Evolutionary conservation across 345 rosid genomes (phyloP).

Genomic region (Reutealis trisperma): DNA sequence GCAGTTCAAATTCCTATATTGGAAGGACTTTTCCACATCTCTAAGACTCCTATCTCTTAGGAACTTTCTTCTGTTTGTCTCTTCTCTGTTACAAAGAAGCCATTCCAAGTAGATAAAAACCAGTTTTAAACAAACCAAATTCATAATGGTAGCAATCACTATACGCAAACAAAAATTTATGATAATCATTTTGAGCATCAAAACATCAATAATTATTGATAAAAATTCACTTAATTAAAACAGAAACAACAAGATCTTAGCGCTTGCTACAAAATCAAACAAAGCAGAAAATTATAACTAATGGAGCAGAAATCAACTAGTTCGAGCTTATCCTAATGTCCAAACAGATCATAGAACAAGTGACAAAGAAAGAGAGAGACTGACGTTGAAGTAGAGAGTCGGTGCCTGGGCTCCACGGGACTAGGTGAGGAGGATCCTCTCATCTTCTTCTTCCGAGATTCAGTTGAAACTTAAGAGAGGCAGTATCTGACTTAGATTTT

Average conservation of each 20-base stretch:
- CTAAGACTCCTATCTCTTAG: constrained; percentile 49
- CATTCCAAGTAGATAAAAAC: constrained; percentile 3
- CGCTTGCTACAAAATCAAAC: too few species aligned
- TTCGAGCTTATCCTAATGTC: background rate
- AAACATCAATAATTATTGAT: background rate
- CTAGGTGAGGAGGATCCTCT: constrained; percentile 38
- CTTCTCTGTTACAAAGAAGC: constrained; percentile 47
- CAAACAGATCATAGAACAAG: background rate
- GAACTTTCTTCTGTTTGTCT: constrained; percentile 48
- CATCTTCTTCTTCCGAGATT: constrained; percentile 5
- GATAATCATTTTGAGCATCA: background rate
- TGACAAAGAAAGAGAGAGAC: constrained; percentile 16
- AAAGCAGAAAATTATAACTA: background rate
- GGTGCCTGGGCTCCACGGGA: constrained; percentile 56
- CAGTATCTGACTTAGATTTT: too few species aligned
- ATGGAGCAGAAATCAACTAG: background rate
- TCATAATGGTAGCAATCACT: background rate
- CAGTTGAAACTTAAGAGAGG: background rate
- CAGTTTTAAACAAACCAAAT: background rate
- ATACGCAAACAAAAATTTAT: too few species aligned
- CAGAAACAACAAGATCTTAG: constrained; percentile 4
- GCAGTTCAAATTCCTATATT: constrained; percentile 59
- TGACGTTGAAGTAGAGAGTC: constrained; percentile 48
- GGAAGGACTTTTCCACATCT: constrained; percentile 64
- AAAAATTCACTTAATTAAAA: too few species aligned